Percentiles rank a stretch among this genome's conserved stretches.
Conservation (phyloP, 2,329 filamentous ascomycete genomes). For the Neofusicoccum parvum region DNA sequence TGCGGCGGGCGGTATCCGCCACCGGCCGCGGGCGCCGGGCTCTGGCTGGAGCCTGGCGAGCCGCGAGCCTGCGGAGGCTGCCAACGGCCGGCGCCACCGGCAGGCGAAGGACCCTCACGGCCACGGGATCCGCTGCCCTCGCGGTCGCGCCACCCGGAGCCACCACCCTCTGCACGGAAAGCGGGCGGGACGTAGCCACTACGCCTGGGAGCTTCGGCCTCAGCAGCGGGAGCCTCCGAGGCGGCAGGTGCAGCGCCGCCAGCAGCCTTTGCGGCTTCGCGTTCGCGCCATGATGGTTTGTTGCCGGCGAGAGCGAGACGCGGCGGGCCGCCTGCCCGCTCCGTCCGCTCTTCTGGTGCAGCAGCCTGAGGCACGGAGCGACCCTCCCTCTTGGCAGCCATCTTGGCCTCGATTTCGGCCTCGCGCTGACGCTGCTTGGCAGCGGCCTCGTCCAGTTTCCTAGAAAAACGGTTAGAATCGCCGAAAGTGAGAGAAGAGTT, state of each 20-base stretch:
- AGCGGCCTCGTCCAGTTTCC: slow-evolving; percentile 64
- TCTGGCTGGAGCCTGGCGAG: slow-evolving; percentile 10
- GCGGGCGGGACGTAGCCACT: slow-evolving; percentile 51
- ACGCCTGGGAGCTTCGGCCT: slow-evolving; percentile 39
- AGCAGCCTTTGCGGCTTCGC: slow-evolving; percentile 57
- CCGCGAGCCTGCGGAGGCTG: slow-evolving; percentile 6
- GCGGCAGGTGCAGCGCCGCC: slow-evolving; percentile 33
- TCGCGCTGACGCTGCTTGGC: slow-evolving; percentile 76
- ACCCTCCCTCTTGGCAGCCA: slow-evolving; percentile 60
- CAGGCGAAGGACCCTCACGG: slow-evolving; percentile 32
- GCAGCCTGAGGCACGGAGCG: slow-evolving; percentile 36
- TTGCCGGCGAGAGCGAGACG: slow-evolving; percentile 62
- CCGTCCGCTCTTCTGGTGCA: slow-evolving; percentile 31
- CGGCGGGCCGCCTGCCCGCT: slow-evolving; percentile 57
- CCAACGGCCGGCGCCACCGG: slow-evolving; percentile 29
- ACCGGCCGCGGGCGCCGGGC: slow-evolving; percentile 9
- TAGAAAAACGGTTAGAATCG: slow-evolving; percentile 43
- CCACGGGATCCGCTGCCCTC: slow-evolving; percentile 37
- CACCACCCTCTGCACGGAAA: slow-evolving; percentile 39
- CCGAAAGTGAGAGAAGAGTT: background rate
- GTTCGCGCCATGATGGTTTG: slow-evolving; percentile 74
- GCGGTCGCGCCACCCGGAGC: slow-evolving; percentile 40
- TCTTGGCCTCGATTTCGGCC: slow-evolving; percentile 77
- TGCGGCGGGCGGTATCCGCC: slow-evolving; percentile 21
- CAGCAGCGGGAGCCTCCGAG: slow-evolving; percentile 36